phyloP scores from a whole-genome alignment of 1,139 yeast species.

The Pichiaceae sp. region DNA sequence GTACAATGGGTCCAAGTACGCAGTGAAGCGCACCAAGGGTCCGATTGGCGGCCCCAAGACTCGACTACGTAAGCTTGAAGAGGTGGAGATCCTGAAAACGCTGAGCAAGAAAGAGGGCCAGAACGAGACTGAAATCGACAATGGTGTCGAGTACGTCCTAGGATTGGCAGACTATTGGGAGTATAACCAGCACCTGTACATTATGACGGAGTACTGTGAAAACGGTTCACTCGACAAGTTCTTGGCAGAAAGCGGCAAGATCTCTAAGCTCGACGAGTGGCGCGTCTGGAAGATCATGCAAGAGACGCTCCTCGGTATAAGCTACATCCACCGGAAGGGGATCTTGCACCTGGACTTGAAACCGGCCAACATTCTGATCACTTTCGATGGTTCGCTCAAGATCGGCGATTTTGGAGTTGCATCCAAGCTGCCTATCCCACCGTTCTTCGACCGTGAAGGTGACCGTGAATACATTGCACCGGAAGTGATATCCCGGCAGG shows the following conservation, averaged over 20 bases:
- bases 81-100: conserved; percentile 42
- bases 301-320: conserved; percentile 71
- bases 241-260: conserved; percentile 69
- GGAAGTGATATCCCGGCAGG: conserved; percentile 75
- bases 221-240: conserved; percentile 85
- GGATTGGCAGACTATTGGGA: conserved; percentile 88
- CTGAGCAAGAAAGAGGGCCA: conserved; percentile 23
- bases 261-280: conserved; percentile 82
- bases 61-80: conserved; percentile 44
- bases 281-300: conserved; percentile 93
- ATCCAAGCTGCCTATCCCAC: conserved; percentile 45
- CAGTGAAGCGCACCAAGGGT: conserved; percentile 75
- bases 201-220: conserved; percentile 94
- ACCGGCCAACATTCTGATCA: conserved; percentile 90
- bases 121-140: conserved; percentile 9
- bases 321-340: conserved; percentile 68
- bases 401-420: conserved; percentile 77
- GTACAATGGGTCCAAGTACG: conserved; percentile 59
- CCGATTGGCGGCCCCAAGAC: conserved; percentile 45
- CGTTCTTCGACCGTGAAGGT: conserved; percentile 83
- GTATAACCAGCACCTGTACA: conserved; percentile 61
- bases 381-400: conserved; percentile 87
- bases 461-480: conserved; percentile 98
- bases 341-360: conserved; percentile 82
- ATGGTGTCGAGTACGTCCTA: conserved; percentile 68